phyloP scores from a whole-genome alignment of 805 yeast genomes.

The Yamadazyma ubonensis region DNA sequence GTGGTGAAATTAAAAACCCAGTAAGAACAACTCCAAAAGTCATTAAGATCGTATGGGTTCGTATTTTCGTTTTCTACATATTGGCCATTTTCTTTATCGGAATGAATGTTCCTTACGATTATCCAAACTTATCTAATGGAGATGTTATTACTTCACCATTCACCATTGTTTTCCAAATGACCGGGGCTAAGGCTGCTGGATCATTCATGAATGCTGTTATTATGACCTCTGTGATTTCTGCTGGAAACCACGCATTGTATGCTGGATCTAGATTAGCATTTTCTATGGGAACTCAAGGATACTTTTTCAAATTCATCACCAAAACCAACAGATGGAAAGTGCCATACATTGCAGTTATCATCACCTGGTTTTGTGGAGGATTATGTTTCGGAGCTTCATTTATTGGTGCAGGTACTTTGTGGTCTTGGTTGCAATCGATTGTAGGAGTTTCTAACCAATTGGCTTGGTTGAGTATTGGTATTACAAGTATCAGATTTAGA shows the following conservation, averaged over 20 bases:
- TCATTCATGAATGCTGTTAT: constrained; percentile 54
- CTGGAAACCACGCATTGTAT: constrained; percentile 53
- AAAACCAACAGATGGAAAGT: constrained; percentile 41
- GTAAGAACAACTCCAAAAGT: constrained; percentile 29
- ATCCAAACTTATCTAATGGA: constrained; percentile 30
- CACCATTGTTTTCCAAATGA: constrained; percentile 43
- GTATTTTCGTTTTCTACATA: constrained; percentile 36
- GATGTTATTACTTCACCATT: constrained; percentile 38
- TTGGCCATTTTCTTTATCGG: constrained; percentile 42
- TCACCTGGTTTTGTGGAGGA: constrained; percentile 56
- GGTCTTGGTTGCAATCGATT: constrained; percentile 53
- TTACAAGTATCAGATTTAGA: constrained; percentile 51
- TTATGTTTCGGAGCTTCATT: constrained; percentile 60
- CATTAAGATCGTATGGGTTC: constrained; percentile 30
- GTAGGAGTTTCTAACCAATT: constrained; percentile 55
- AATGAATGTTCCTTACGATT: constrained; percentile 41
- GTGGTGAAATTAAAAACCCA: constrained; percentile 36
- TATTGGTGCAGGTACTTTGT: constrained; percentile 51
- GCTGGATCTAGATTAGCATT: constrained; percentile 51
- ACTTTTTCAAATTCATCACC: constrained; percentile 44
- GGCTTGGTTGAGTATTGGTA: constrained; percentile 50
- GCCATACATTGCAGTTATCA: constrained; percentile 49
- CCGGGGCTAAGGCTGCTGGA: constrained; percentile 42
- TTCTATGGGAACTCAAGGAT: constrained; percentile 51
- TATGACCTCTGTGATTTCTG: constrained; percentile 53